These are phyloP conservation scores for Tricholomella constricta DNA, from an alignment of 768 basidiomycete genomes.

Conservation along the genomic window DNA sequence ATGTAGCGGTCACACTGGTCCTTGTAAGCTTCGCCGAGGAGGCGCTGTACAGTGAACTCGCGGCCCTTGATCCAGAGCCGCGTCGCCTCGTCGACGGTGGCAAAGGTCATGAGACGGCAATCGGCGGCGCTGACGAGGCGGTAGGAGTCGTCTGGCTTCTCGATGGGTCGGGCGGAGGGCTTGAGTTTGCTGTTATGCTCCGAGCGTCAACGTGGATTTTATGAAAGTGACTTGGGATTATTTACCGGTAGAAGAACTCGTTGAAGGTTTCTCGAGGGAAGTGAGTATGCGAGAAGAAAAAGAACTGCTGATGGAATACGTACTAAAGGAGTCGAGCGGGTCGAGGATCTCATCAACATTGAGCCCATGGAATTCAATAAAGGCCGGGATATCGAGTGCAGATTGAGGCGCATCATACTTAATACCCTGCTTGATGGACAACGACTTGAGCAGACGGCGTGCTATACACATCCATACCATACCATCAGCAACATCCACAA, in stretches of 20 bases:
- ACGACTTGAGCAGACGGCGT: conserved; percentile 79
- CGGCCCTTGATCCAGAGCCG: conserved; percentile 96
- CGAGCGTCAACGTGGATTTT: not conserved
- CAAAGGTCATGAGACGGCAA: conserved; percentile 95
- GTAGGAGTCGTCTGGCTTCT: conserved; percentile 69
- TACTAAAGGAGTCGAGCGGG: conserved; percentile 82
- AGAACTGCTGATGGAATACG: conserved; percentile 25
- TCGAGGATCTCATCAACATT: conserved; percentile 82
- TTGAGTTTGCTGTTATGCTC: conserved; percentile 72
- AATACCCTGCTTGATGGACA: conserved; percentile 91
- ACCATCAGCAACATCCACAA: conserved; percentile 1
- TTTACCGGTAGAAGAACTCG: conserved; percentile 81
- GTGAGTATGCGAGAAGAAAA: not conserved
- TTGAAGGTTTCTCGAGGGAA: conserved; percentile 81
- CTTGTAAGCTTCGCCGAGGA: conserved; percentile 81
- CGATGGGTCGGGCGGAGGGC: conserved; percentile 73
- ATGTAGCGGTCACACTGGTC: conserved; percentile 67
- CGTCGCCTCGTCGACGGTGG: conserved; percentile 83
- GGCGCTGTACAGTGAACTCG: conserved; percentile 79
- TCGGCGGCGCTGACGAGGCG: conserved; percentile 90
- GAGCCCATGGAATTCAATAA: conserved; percentile 89
- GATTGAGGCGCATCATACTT: conserved; percentile 92
- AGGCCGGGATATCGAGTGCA: conserved; percentile 78
- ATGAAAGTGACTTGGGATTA: not conserved
- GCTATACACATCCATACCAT: conserved; percentile 55